Evolutionary conservation across 352 stramenopile genomes (phyloP), one percentile per base, ranked within the genome.

Genomic region (Pythium utonaiense): DNA sequence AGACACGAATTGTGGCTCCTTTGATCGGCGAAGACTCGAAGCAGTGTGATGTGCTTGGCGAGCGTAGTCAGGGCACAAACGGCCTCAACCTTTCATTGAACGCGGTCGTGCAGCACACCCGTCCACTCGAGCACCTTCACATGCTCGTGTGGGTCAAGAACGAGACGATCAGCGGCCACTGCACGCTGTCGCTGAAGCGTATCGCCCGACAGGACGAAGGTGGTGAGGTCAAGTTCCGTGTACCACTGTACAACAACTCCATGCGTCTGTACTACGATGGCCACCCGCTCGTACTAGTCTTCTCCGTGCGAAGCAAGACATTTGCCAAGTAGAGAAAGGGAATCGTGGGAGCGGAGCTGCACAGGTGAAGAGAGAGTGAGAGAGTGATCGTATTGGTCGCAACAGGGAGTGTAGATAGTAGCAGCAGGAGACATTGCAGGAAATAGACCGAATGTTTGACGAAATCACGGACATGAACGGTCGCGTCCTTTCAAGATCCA

Each of bases 91-190:
- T 91, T 19, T 88, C 81, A 36, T 66, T 91, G 19, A 93, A 93
- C 45, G 78, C 80, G 3, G 77, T 91, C 6, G 69, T 93, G 21
- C 80, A 91, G 47, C 84, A 93, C 62, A 68, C 73, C 1, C 80
- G 80, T 6, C 78, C 79, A 16, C 68, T 93, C 1, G 77, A 89
- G 42, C 78, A 91, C 60, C 64, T 93, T 12, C 84, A 93, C 60
- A 93, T 93, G 84, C 73, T 93, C 16, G 76, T 93, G 14, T 93
- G 81, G 84, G 80, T 93, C 22, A 89, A 83, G 56, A 83, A 90
- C 44, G 84, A 93, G 30, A 77, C 73, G 9, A 86, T 93, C 34
- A 81, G 76, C 36, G 84, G 84, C 30, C 84, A 93, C 66, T 93
- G 84, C 67, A 86, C 80, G 24, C 73, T 93, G 19, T 91, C 84